phyloP scores from a whole-genome alignment of 2,329 filamentous ascomycete species.

The Dendryphion nanum region DNA sequence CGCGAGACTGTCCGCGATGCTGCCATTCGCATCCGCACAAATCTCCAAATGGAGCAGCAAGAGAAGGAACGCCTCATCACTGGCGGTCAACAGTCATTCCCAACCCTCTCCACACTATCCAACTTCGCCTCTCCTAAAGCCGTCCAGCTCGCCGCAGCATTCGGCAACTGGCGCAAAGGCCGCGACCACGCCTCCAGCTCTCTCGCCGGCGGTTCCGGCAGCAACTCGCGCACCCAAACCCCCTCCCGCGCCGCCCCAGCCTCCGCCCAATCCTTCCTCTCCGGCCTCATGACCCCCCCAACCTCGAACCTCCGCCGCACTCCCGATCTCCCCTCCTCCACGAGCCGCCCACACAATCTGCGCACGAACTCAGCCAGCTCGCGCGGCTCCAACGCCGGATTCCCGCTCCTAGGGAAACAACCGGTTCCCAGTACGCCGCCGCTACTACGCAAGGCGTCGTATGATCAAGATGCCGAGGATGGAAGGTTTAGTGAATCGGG shows the following conservation, averaged over 20 bases:
- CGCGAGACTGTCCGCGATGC: constrained; percentile 80
- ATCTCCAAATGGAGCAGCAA: constrained; percentile 96
- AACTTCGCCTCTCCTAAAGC: constrained; percentile 79
- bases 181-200: constrained; percentile 50
- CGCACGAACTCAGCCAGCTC: constrained; percentile 29
- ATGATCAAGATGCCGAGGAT: constrained; percentile 60
- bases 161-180: constrained; percentile 87
- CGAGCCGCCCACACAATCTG: constrained; percentile 20
- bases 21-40: constrained; percentile 87
- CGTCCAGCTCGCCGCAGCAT: constrained; percentile 92
- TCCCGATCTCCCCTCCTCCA: constrained; percentile 45
- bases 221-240: constrained; percentile 29
- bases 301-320: constrained; percentile 68
- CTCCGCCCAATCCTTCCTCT: constrained; percentile 62
- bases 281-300: constrained; percentile 87
- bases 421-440: constrained; percentile 49
- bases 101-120: constrained; percentile 74
- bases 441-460: constrained; percentile 54
- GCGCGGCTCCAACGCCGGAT: constrained; percentile 28
- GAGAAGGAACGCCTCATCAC: constrained; percentile 84
- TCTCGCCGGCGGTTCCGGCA: constrained; percentile 31
- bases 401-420: constrained; percentile 30
- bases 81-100: constrained; percentile 61
- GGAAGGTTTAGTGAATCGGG: constrained; percentile 46
- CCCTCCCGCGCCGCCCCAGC: constrained; percentile 41